Evolutionary conservation across 805 yeast genomes (phyloP), one percentile per base, ranked within the genome.

Genomic region (Ogataea ramenticola): DNA sequence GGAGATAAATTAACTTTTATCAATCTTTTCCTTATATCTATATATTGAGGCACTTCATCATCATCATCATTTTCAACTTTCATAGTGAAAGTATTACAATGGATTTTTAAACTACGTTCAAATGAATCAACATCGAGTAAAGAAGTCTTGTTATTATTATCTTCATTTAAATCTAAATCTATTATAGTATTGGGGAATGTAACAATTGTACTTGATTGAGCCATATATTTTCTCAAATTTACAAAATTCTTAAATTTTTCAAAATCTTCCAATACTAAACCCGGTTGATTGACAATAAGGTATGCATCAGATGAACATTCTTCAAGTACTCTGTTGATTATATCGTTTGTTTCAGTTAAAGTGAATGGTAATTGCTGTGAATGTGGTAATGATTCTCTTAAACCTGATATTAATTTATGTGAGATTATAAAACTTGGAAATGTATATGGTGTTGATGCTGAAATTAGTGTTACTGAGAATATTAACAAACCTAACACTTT

Each of bases 1-100:
- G 65, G 67, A 2, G 79, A 72, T 46, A 83, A 70, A 33, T 80
- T 71, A 10, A 89, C 62, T 16, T 70, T 64, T 26, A 91, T 74
- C 12, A 86, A 72, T 48, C 95, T 69, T 20, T 76, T 78, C 22
- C 74, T 63, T 1, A 79, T 64, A 55, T 87, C 96, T 33, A 76
- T 69, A 58, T 84, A 86, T 3, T 69, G 61, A 14, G 76, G 74
- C 21, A 75, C 70, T 44, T 69, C 66, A 7, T 72, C 78, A 4
- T 66, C 58, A 36, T 66, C 62, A 21, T 71, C 66, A 6, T 65
- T 47, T 19, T 59, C 64, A 11, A 74, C 65, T 24, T 52, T 53
- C 37, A 77, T 54, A 1, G 66, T 57, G 42, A 69, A 66, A 2
- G 85, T 82, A 30, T 70, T 66, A 61, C 90, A 84, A 17, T 70